Evolutionary conservation across 106 monocot species (phyloP), one percentile per base, ranked within the genome.

Genomic region (Xerophyta viscosa): DNA sequence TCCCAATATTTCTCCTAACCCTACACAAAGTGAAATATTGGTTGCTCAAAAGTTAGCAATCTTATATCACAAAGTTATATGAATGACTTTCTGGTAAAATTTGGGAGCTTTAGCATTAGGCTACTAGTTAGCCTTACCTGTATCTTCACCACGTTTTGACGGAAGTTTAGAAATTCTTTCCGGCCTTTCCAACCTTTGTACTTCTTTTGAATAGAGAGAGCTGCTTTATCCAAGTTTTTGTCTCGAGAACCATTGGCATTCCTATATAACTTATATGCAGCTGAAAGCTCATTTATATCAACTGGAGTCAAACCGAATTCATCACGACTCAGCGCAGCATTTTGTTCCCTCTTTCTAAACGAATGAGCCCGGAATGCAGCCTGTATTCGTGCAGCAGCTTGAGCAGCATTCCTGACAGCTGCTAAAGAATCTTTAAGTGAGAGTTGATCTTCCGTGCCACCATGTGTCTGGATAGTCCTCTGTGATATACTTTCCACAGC

Each of bases 321-420:
- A 70, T 68, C 67, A 41, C 8, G 33, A 46, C 20, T 48, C 42
- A 28, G 14, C 28, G 20, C 60, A 62, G 53, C 42, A 19, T 46
- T 70, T 31, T 72, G 52, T 44, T 65, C 66, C 41, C 66, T 82
- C 71, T 66, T 72, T 51, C 71, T 71, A 57, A 88, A 88, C 42
- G 82, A 88, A 61, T 77, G 70, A 14, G 71, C 82, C 52, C 87
- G 77, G 31, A 88, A 88, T 50, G 87, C 87, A 54, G 63, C 54
- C 61, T 88, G 87, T 54, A 88, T 88, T 24, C 78, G 82, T 20
- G 82, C 82, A 26, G 87, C 87, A 30, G 87, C 87, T 66, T 78
- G 78, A 57, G 87, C 41, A 33, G 87, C 78, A 69, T 79, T 79
- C 52, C 78, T 71, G 15, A 71, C 82, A 28, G 87, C 87, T 49